Evolutionary conservation across 352 stramenopile species (phyloP), one percentile per base, ranked within the genome.

Genomic region (Blastocystis sp.): DNA sequence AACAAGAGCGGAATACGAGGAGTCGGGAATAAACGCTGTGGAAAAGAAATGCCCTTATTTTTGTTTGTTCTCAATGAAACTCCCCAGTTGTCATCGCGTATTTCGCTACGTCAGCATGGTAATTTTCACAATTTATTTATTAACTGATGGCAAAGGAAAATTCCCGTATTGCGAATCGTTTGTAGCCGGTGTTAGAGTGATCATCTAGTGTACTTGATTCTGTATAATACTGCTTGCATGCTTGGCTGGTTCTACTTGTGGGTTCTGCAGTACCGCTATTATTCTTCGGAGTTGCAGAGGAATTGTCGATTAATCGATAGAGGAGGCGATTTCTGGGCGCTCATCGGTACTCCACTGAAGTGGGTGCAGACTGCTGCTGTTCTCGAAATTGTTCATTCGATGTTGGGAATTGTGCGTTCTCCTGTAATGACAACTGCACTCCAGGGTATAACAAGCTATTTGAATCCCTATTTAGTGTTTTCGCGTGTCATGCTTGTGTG

Each of bases 311-410:
- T 79, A 9, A 64, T 47, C 20, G 41, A 18, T 88, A 88, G 77
- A 56, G 18, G 0, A 15, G 61, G 13, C 23, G 26, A 55, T 23
- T 88, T 88, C 34, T 88, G 77, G 77, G 63, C 45, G 5, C 34
- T 29, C 29, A 53, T 88, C 59, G 66, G 41, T 6, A 79, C 37
- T 26, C 45, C 55, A 15, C 34, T 88, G 43, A 88, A 88, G 45
- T 39, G 47, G 20, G 94, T 98, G 79, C 97, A 99, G 92, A 96
- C 94, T 26, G 93, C 96, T 70, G 96, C 96, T 15, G 84, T 97
- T 5, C 93, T 98, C 75, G 96, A 99, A 92, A 96, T 98, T 79
- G 90, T 98, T 75, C 96, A 99, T 94, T 93, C 96, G 9, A 92
- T 95, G 2, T 43, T 98, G 15, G 95, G 96, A 55, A 93, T 98